Evolutionary conservation across 2,329 filamentous ascomycete genomes (phyloP).

Genomic region (Aplosporella prunicola): DNA sequence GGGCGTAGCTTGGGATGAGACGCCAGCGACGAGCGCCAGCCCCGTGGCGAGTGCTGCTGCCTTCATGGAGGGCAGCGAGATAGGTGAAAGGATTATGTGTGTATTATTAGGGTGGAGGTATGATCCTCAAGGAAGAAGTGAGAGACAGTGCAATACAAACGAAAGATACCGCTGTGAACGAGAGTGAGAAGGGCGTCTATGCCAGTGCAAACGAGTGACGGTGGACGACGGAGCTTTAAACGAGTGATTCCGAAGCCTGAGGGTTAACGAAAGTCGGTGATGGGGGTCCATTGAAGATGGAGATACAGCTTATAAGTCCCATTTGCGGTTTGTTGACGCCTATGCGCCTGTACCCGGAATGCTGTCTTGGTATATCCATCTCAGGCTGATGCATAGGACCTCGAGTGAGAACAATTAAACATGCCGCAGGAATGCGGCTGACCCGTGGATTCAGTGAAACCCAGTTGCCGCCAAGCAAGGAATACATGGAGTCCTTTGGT

Average conservation of each 20-base stretch:
- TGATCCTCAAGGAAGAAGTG: too few species aligned
- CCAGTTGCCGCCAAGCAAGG: too few species aligned
- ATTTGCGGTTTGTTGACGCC: not conserved
- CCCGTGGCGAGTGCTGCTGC: conserved; percentile 3
- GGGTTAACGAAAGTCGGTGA: not conserved
- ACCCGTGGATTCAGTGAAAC: too few species aligned
- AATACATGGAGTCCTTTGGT: too few species aligned
- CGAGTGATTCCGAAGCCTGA: not conserved
- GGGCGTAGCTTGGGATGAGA: conserved; percentile 4
- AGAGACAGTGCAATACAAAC: too few species aligned
- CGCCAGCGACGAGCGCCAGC: conserved; percentile 3
- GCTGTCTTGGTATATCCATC: too few species aligned
- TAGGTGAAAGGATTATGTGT: not conserved
- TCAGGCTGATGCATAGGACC: too few species aligned
- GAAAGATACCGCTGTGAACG: too few species aligned
- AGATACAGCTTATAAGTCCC: not conserved
- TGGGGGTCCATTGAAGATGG: not conserved
- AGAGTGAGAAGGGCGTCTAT: too few species aligned
- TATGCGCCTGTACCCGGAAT: not conserved
- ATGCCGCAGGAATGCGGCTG: too few species aligned
- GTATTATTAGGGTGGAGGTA: not conserved
- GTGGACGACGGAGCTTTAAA: not conserved
- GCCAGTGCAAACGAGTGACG: not conserved
- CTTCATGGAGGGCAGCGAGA: conserved; percentile 7
- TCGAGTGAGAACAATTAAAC: too few species aligned